Conservation (phyloP, 2,329 filamentous ascomycete species). For the Fusarium sp. region DNA sequence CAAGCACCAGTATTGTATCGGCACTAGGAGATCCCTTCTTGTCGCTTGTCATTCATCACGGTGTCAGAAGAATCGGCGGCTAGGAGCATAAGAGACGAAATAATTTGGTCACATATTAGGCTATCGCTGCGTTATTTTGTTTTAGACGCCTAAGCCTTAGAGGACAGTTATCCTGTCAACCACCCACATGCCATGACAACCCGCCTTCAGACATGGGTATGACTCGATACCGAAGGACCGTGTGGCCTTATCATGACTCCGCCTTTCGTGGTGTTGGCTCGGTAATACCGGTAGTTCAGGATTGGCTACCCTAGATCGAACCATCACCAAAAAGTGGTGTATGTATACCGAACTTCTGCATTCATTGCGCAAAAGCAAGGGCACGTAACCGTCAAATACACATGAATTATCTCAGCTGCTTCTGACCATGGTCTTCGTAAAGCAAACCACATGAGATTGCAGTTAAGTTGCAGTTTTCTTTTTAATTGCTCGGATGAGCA, state of each 20-base stretch:
- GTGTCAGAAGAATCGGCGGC: too few relatives aligned
- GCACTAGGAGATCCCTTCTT: background rate
- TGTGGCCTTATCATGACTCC: conserved; percentile 35
- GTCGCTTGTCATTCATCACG: background rate
- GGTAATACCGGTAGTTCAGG: background rate
- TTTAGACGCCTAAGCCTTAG: too few relatives aligned
- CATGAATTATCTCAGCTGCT: background rate
- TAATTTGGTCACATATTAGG: too few relatives aligned
- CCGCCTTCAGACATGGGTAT: background rate
- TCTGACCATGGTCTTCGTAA: background rate
- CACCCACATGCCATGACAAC: background rate
- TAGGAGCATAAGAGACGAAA: too few relatives aligned
- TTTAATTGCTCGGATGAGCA: background rate
- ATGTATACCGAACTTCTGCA: background rate
- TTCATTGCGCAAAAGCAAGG: background rate
- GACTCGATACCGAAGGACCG: conserved; percentile 8
- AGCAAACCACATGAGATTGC: background rate
- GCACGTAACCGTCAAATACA: background rate
- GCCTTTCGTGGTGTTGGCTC: conserved; percentile 21
- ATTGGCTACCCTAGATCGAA: background rate
- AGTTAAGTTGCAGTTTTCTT: background rate
- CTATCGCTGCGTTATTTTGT: too few relatives aligned
- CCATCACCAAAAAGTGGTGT: background rate
- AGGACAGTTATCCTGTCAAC: background rate
- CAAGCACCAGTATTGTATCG: background rate